phyloP scores from a whole-genome alignment of 176 grass and related monocot species.

The Aegilops umbellulata region DNA sequence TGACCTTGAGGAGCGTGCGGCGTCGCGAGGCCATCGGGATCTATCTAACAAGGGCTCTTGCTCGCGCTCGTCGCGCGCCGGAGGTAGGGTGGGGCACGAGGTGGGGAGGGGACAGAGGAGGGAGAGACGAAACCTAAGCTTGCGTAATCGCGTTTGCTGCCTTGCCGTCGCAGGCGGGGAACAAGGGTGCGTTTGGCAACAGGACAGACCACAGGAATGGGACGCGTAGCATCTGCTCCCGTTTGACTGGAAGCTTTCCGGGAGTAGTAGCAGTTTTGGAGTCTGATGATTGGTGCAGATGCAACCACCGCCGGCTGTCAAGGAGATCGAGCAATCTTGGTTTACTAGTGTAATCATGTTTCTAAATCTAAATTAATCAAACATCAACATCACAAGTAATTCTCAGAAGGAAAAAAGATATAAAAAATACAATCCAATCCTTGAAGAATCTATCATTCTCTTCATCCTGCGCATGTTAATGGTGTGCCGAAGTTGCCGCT shows the following conservation, averaged over 20 bases:
- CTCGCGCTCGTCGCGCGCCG: slow-evolving; percentile 6
- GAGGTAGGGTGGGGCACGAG: neutral
- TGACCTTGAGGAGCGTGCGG: slow-evolving; percentile 94
- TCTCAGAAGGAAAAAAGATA: too few relatives aligned
- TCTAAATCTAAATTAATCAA: too few relatives aligned
- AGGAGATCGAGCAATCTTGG: too few relatives aligned
- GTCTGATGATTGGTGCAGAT: too few relatives aligned
- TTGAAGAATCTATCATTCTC: too few relatives aligned
- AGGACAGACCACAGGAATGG: neutral
- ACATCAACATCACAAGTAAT: too few relatives aligned
- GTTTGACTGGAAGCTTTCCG: slow-evolving; percentile 22
- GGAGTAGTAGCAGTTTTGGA: too few relatives aligned
- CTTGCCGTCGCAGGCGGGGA: slow-evolving; percentile 10
- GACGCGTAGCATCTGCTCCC: neutral
- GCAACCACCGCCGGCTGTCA: too few relatives aligned
- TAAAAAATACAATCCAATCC: too few relatives aligned
- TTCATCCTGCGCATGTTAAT: too few relatives aligned
- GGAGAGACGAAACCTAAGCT: slow-evolving; percentile 9
- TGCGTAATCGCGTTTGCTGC: slow-evolving; percentile 5
- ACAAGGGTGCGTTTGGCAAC: neutral
- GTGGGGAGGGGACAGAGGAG: neutral
- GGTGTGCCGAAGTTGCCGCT: too few relatives aligned
- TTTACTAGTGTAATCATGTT: too few relatives aligned
- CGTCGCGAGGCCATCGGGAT: slow-evolving; percentile 72
- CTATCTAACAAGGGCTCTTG: slow-evolving; percentile 25